These are phyloP conservation scores for Camellia japonica DNA, from an alignment of 148 eudicot species.

Conservation along the genomic window DNA sequence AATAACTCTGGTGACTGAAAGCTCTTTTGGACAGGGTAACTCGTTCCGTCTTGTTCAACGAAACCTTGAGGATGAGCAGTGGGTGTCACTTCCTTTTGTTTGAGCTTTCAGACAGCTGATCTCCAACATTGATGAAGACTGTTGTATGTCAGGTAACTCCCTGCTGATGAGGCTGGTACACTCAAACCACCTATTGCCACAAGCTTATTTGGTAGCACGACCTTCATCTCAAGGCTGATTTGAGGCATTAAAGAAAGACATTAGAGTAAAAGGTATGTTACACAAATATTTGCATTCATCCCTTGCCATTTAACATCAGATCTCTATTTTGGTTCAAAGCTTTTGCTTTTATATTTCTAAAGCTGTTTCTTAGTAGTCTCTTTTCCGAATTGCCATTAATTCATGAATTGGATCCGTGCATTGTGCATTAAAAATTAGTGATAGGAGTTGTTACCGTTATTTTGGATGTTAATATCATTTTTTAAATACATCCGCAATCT, in stretches of 20 bases:
- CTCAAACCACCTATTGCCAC: background rate
- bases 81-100: background rate
- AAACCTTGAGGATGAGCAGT: background rate
- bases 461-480: too few species aligned
- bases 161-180: background rate
- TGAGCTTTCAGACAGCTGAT: background rate
- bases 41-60: background rate
- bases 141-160: background rate
- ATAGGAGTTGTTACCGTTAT: too few species aligned
- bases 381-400: background rate
- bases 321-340: background rate
- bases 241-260: background rate
- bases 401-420: background rate
- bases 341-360: background rate
- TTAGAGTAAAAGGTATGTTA: background rate
- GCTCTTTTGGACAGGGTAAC: background rate
- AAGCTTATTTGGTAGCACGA: background rate
- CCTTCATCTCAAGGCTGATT: background rate
- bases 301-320: background rate
- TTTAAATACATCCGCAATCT: too few species aligned
- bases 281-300: background rate
- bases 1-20: background rate
- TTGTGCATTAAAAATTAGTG: too few species aligned
- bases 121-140: background rate
- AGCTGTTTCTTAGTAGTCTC: background rate